Conservation (phyloP, 2,329 filamentous ascomycete species). For the Neonectria sp. region DNA sequence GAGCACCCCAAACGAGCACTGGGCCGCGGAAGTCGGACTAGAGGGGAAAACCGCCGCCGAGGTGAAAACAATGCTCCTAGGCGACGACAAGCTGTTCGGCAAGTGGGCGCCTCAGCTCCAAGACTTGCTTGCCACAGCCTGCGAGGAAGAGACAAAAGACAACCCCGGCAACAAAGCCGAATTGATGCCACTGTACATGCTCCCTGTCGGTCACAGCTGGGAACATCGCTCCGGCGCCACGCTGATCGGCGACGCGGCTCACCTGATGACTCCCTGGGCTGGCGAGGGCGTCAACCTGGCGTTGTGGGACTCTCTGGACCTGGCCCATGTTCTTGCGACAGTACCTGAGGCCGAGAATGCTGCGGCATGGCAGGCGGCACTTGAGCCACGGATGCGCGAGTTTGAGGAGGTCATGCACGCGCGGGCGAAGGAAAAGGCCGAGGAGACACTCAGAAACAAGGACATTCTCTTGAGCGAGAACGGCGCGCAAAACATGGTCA, state of each 20-base stretch:
- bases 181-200: conserved; percentile 50
- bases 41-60: neutral
- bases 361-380: neutral
- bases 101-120: conserved; percentile 47
- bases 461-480: conserved; percentile 23
- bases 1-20: conserved; percentile 43
- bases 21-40: conserved; percentile 10
- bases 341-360: neutral
- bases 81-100: conserved; percentile 38
- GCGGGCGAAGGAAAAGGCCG: conserved; percentile 17
- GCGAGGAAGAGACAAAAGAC: conserved; percentile 43
- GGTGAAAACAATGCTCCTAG: conserved; percentile 35
- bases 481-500: conserved; percentile 4
- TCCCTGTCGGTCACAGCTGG: conserved; percentile 63
- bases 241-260: conserved; percentile 69
- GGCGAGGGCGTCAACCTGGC: conserved; percentile 70
- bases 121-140: conserved; percentile 47
- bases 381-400: conserved; percentile 10
- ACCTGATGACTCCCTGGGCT: conserved; percentile 66
- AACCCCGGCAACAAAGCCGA: conserved; percentile 31
- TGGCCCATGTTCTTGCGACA: conserved; percentile 48
- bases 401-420: conserved; percentile 14
- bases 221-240: conserved; percentile 58
- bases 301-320: conserved; percentile 64
- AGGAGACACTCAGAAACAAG: conserved; percentile 17